Evolutionary conservation across 1,284 basidiomycete genomes (phyloP), one percentile per base, ranked within the genome.

Genomic region (Athelia psychrophila): DNA sequence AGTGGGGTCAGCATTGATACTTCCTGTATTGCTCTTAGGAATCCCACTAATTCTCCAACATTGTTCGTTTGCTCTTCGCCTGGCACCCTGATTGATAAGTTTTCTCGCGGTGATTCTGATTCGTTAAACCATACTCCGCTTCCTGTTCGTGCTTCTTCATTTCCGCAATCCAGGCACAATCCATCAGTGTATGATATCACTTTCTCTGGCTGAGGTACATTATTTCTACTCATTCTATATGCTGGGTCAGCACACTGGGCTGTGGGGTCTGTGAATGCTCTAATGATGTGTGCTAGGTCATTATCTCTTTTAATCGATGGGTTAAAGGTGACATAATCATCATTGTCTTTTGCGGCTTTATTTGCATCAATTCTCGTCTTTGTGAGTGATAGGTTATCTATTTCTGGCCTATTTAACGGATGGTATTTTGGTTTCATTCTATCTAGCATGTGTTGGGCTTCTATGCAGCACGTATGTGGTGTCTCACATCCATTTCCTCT

Each of bases 91-190:
- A n/a, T n/a, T n/a, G 40, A 6, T 53, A 23, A 9, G 52, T 24
- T 30, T 58, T 58, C 30, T 52, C 19, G 2, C 25, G 33, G 54
- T 58, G 54, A 20, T 52, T 42, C 0, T 30, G 47, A 20, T 15
- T 50, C 24, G 13, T 50, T 52, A 33, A 53, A 56, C 45, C 30
- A 56, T 1, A 60, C 23, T 9, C 57, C 60, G 3, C 57, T 50
- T 1, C 60, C 58, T 2, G 57, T 55, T 22, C 18, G 20, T 10
- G 55, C 57, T 30, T 58, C 51, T 1, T 33, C 54, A 13, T 30
- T 19, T 5, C 52, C 53, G 44, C 59, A 60, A 23, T 59, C 38
- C 3, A 52, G 32, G 22, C 54, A 56, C 0, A 53, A 54, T n/a
- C 59, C 59, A 40, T 57, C 57, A 16, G 56, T 57, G 36, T 49